Evolutionary conservation across 1,139 yeast genomes (phyloP).

Genomic region (Tardiomyces blankii): DNA sequence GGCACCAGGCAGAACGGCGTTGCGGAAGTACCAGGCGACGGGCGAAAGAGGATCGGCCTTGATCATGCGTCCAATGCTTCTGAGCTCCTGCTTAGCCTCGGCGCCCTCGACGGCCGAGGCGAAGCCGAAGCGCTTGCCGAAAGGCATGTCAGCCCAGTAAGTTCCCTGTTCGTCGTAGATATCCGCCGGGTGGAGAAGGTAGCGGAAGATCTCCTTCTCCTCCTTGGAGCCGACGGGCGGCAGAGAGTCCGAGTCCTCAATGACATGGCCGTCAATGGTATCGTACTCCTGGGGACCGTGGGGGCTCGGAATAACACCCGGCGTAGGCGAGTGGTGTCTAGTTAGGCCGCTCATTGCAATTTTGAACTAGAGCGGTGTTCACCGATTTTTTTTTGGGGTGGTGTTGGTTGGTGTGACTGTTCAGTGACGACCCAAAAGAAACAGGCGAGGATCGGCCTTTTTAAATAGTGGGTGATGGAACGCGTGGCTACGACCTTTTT

Average conservation of each 20-base stretch:
- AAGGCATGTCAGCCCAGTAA: constrained; percentile 31
- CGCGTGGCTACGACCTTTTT: too few species aligned
- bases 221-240: constrained; percentile 17
- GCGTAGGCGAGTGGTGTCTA: constrained; percentile 21
- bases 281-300: constrained; percentile 26
- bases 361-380: too few species aligned
- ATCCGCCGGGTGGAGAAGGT: constrained; percentile 24
- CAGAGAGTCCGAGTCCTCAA: constrained; percentile 15
- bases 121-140: constrained; percentile 18
- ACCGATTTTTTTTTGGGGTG: too few species aligned
- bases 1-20: constrained; percentile 28
- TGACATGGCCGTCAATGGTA: constrained; percentile 22
- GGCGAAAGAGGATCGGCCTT: constrained; percentile 26
- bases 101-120: constrained; percentile 18
- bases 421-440: too few species aligned
- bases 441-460: too few species aligned
- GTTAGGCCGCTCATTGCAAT: not conserved
- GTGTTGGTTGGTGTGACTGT: too few species aligned
- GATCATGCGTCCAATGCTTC: constrained; percentile 18
- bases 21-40: constrained; percentile 25
- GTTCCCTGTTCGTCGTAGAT: constrained; percentile 21
- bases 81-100: constrained; percentile 21
- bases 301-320: constrained; percentile 27
- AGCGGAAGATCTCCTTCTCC: constrained; percentile 24
- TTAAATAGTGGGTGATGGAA: too few species aligned